These are phyloP conservation scores for Scolecobasidium constrictum DNA, from an alignment of 2,329 filamentous ascomycete species.

Conservation along the genomic window DNA sequence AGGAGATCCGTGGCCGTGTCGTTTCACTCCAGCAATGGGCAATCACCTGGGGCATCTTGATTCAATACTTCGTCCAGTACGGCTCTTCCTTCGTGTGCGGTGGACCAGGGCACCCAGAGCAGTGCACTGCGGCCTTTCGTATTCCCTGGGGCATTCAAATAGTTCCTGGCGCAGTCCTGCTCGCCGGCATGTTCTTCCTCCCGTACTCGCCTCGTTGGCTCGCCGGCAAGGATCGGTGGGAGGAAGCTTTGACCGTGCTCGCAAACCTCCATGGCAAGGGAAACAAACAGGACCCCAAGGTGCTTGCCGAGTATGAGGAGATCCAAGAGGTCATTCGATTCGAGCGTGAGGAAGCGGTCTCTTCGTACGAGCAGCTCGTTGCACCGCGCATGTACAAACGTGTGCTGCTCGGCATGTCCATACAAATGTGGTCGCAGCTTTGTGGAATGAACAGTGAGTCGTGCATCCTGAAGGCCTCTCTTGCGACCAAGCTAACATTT, in stretches of 20 bases:
- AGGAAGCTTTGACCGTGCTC: constrained; percentile 42
- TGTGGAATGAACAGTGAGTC: constrained; percentile 11
- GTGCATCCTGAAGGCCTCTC: background rate
- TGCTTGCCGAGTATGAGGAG: constrained; percentile 53
- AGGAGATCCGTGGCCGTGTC: constrained; percentile 40
- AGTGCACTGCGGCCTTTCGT: constrained; percentile 18
- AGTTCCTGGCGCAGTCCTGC: constrained; percentile 27
- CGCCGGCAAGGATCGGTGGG: constrained; percentile 55
- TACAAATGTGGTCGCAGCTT: constrained; percentile 50
- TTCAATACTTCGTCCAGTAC: constrained; percentile 56
- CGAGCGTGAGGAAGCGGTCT: constrained; percentile 41
- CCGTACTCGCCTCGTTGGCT: constrained; percentile 55
- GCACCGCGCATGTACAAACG: constrained; percentile 44
- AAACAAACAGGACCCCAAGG: constrained; percentile 45
- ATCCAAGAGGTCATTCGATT: constrained; percentile 45
- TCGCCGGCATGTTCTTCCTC: constrained; percentile 30
- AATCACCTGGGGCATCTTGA: constrained; percentile 55
- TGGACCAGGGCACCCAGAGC: constrained; percentile 26
- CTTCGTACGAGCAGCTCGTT: constrained; percentile 39
- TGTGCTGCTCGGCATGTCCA: constrained; percentile 45
- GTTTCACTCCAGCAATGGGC: constrained; percentile 54
- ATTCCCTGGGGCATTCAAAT: constrained; percentile 27
- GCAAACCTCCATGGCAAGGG: constrained; percentile 49
- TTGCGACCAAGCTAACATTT: background rate
- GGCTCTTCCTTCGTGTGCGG: constrained; percentile 46